Base-by-base conservation (phyloP, 139 green algal genomes). In the Coelastrella sp. region DNA sequence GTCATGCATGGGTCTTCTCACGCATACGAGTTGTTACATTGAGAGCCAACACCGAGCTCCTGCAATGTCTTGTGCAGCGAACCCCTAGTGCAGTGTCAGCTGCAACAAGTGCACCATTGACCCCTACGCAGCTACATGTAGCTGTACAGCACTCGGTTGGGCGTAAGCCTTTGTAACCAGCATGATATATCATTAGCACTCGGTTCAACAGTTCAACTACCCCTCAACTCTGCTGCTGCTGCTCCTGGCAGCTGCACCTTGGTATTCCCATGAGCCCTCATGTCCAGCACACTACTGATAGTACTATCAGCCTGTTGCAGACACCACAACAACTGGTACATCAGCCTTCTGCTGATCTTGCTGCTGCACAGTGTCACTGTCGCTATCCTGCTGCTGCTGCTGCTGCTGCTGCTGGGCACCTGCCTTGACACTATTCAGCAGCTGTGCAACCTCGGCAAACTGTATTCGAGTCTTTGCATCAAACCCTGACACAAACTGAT, bases 401-500 rank as follows among this genome's bases (percentile, higher is more conserved):
- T 60, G 75, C 75, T 60, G 75, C 10, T 60, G 75, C 75, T 60
- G 75, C 75, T 82, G 75, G 6, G 16, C 68, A 23, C 5, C 68
- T 75, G 68, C 16, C 80, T 73, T 73, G 19, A 85, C 58, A 7
- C 74, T 5, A 19, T 74, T 13, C 80, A 85, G 80, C 80, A 85
- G 11, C 80, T 73, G 13, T 54, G 80, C 80, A 13, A 85, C 56
- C 7, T 73, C 80, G 58, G 17, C 57, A 54, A 56, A 73, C 17
- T 54, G 5, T 0, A 13, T 17, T 4, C 57, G 58, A 5, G 81
- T 86, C 7, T 7, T 7, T 22, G 81, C 60, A 60, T 86, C 81
- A n/a, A 86, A 47, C n/a, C 81, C 81, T 32, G 54, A 57, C 6
- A 86, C 81, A 76, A 86, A 77, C n/a, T 86, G 81, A 54, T 86